Percentiles rank a stretch among this genome's conserved stretches.
These are phyloP conservation scores for Solanum pinnatisectum DNA, from an alignment of 257 asterid species.

Conservation along the genomic window DNA sequence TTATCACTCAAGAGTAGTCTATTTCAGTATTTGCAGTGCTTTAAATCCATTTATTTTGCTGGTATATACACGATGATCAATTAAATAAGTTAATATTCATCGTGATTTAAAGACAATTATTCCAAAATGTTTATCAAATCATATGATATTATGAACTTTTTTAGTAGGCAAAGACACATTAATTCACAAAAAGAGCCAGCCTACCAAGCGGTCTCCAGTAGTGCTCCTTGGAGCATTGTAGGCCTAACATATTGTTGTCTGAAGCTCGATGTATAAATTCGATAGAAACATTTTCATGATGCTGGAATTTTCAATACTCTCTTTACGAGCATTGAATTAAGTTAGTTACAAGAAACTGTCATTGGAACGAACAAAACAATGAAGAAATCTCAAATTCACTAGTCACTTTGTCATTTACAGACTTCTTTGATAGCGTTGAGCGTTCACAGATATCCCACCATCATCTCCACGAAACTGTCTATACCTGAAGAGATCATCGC, in stretches of 20 bases:
- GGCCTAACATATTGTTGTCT: background rate
- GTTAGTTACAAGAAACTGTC: background rate
- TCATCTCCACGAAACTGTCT: slow-evolving; percentile 16
- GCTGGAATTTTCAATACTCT: background rate
- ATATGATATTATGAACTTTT: background rate
- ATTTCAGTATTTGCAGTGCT: background rate
- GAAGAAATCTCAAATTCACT: background rate
- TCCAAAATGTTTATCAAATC: background rate
- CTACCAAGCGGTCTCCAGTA: background rate
- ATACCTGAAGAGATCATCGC: slow-evolving; percentile 17
- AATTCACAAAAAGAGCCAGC: background rate
- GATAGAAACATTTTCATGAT: background rate
- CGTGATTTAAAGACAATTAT: background rate
- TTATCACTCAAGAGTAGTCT: background rate
- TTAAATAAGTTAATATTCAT: too few species aligned
- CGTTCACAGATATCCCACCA: background rate
- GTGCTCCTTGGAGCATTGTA: background rate
- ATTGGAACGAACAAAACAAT: background rate
- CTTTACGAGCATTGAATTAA: background rate
- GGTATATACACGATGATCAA: too few species aligned
- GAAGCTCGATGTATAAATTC: background rate
- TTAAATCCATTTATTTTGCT: background rate
- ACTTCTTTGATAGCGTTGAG: slow-evolving; percentile 10
- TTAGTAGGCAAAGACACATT: background rate
- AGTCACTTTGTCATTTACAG: background rate